Base-by-base conservation (phyloP, 2,329 filamentous ascomycete species). In the Furcasterigmium furcatum region DNA sequence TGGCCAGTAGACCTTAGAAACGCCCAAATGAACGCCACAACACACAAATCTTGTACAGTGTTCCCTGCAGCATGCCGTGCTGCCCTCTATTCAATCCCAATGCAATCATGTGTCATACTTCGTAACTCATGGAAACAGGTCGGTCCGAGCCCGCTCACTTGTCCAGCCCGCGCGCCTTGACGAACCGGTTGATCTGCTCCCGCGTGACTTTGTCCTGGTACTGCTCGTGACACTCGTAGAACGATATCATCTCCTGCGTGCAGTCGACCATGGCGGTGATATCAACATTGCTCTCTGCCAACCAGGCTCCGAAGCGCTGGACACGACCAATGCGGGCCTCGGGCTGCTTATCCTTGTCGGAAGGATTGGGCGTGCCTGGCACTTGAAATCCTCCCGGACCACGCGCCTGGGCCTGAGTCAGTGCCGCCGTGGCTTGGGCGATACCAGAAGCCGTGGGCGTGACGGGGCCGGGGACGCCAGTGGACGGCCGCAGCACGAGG, bases 181-280 rank as follows among this genome's bases (percentile, higher is more conserved):
- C 70, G 50, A 81, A 82, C 10, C 79, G 67, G 46, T 75, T 77
- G 45, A 83, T 74, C 55, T 80, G 76, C 58, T 82, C 79, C 41
- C 74, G 63, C 3, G 76, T 79, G 32, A 74, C 65, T 56, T 82
- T 82, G 44, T 82, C 79, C 51, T 80, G 80, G 53, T 80, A 82
- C 54, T 79, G 72, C 58, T 82, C 79, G 42, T 79, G 72, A 49
- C 71, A 79, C 59, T 95, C 88, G 61, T 96, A 96, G 52, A 96
- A 80, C 4, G 88, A 91, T 44, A 96, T 88, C 51, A 96, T 79
- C 68, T 96, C 91, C 66, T 96, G 91, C 1, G 88, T 92, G 58
- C 87, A 90, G 65, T 96, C 89, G 42, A 95, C 86, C 64, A 95
- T 85, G 25, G 84, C 86, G 53, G 88, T 82, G 58, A 96, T 87